Base-by-base conservation (phyloP, 805 yeast species). In the Blastobotrys robertii region DNA sequence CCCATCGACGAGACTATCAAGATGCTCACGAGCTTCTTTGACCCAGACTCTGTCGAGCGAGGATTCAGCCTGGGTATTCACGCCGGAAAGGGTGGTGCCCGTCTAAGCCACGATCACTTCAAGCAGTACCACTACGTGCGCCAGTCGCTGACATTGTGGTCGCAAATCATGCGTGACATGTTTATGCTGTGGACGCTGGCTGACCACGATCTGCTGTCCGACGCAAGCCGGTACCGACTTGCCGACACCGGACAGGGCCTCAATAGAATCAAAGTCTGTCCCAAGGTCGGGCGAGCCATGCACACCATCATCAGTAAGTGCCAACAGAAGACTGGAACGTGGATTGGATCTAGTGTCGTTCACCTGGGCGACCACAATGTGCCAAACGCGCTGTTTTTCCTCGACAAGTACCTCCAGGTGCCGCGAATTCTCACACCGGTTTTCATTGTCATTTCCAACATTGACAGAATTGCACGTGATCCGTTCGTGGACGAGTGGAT, bases 281-380 rank as follows among this genome's bases (percentile, higher is more conserved):
- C 92, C 1, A 63, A 70, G 8, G 70, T 83, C 28, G 71, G 77
- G 58, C 70, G 81, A 42, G 77, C 77, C 42, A 84, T 84, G 88
- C 80, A 80, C 50, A 70, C 68, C 46, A 76, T 84, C 45, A 67
- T 83, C 39, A 60, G 69, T n/a, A 79, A 77, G 44, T 83, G 83
- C 37, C 84, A 83, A 54, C 59, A 65, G 28, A 68, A 69, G 39
- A 74, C 83, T 15, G 74, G 80, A 3, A 64, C 72, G 2, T 83
- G 92, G 90, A 80, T 83, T 30, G 94, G 94, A 2, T 77, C 85
- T 4, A 76, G 83, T 11, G 90, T 81, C 15, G 82, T 83, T 16
- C 94, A 83, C 60, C 56, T 84, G 12, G 94, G 92, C 34, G 94
- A 83, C 59, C 81, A 79, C 52, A 83, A 88, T 1, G 94, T 83